A percentile compares a stretch with the other conserved stretches of the same genome.
Conservation (phyloP, 23 red algal genomes). For the Chondrus crispus region DNA sequence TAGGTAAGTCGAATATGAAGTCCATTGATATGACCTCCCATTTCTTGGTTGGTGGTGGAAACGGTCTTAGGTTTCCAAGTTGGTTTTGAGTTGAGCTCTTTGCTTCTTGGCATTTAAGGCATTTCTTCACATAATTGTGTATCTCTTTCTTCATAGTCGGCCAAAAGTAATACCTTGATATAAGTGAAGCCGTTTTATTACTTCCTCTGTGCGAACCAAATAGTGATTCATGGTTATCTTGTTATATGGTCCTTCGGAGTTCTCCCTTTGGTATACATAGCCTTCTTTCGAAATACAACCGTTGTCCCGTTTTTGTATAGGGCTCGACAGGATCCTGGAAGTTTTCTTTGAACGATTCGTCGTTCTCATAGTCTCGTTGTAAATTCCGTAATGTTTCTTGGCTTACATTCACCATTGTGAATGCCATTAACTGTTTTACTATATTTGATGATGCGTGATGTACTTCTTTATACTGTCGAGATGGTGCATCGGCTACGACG, state of each 20-base stretch:
- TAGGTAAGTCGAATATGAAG: slow-evolving; percentile 13
- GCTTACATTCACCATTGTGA: background rate
- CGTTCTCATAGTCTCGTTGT: background rate
- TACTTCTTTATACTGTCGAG: slow-evolving; percentile 15
- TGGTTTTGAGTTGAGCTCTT: slow-evolving; percentile 12
- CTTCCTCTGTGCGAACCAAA: background rate
- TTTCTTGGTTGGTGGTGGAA: background rate
- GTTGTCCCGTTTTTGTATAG: background rate
- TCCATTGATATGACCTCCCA: slow-evolving; percentile 36
- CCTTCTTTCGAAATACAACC: background rate
- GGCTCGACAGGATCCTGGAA: background rate
- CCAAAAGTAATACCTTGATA: slow-evolving; percentile 16
- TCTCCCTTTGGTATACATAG: slow-evolving; percentile 6
- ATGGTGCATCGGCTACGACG: slow-evolving; percentile 19
- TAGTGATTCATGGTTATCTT: background rate
- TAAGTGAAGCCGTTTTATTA: background rate
- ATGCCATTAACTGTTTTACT: background rate
- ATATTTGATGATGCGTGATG: background rate
- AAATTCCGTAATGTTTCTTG: background rate
- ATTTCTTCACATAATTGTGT: background rate
- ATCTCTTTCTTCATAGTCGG: slow-evolving; percentile 9
- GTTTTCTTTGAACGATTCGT: background rate
- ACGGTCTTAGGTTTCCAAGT: background rate
- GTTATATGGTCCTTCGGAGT: background rate
- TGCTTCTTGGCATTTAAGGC: background rate